Base-by-base conservation (phyloP, 2,329 filamentous ascomycete genomes). In the Aspergillus transmontanensis region DNA sequence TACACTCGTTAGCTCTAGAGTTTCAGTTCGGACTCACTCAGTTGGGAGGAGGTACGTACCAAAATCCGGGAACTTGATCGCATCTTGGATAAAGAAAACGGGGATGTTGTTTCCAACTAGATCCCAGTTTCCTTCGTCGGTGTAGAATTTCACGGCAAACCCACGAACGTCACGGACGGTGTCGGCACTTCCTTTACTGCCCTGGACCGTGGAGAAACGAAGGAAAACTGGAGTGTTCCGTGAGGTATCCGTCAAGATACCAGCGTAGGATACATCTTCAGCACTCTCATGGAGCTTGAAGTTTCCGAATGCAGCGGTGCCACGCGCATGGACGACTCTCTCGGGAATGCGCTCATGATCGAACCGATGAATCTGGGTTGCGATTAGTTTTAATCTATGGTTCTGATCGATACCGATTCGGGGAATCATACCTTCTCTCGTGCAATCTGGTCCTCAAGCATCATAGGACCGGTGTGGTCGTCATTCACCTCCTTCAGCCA, bases 161-260 rank as follows among this genome's bases (percentile, higher is more conserved):
- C 92, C 91, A 43, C 91, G 87, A 2, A 93, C 90, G 80, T 95
- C 91, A n/a, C 92, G 86, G 1, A 93, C 91, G 0, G 90, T 94
- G 73, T 95, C 92, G 6, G 91, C 90, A 58, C 89, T 91, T 14
- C 91, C 92, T 39, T 88, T 85, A 72, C 87, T 91, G 7, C 90
- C 90, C 2, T 91, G 83, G 0, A 92, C 91, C 0, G 92, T 94
- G 0, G 91, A 94, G 76, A 95, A 94, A 0, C 91, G 88, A 19
- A 90, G 72, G 72, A 92, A 92, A 1, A 91, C 81, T 0, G 79
- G 78, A 3, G 90, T 93, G 39, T 84, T 85, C 34, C 88, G 84
- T 0, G 85, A 86, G 0, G 88, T 91, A 65, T 92, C 89, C 1
- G 86, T 92, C 53, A 92, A 77, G 4, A 92, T 82, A 6, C 84